Evolutionary conservation across 2,329 filamentous ascomycete species (phyloP), one percentile per base, ranked within the genome.

Genomic region (Verticillium longisporum): DNA sequence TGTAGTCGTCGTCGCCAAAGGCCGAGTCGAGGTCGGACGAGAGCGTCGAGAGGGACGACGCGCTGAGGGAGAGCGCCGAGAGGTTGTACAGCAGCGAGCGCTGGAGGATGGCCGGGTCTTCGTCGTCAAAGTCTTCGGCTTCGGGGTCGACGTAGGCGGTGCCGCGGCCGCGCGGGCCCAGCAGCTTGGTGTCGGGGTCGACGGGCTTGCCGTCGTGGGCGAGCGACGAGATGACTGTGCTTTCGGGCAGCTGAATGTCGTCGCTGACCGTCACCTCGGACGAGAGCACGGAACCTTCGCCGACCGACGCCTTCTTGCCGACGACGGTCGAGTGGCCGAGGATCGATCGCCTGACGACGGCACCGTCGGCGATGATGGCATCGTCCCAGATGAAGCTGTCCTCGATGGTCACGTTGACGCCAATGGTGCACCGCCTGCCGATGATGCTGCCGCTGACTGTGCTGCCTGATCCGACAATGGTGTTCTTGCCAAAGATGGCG

Each of bases 381-480:
- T 92, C 85, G 68, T 97, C 91, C 93, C 94, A 98, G 65, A 99
- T 85, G 68, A 92, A 94, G 26, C 91, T 89, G 66, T 91, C 83
- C 56, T 90, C 83, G 63, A 99, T 86, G 41, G 80, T 83, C 33
- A 95, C 93, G 66, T 95, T 91, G 66, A 85, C 88, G 6, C 95
- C 95, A 66, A 99, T 95, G 65, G 86, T 87, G 75, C 94, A 98
- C 66, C 90, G 83, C 63, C 89, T 85, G 36, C 95, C 95, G 62
- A 99, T 87, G 56, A 95, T 85, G 68, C 89, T 93, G 73, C 90
- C 89, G 9, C 80, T 80, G 36, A 99, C 83, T 0, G 78, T 81
- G 65, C 84, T 90, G 54, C 86, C 85, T 31, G 90, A 84, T 6
- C 90, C 93, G 60, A 99, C 83, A 61, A 82, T 87, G 1, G 90